Evolutionary conservation across 2,329 filamentous ascomycete genomes (phyloP).

Genomic region (Rhytidhysteron rufulum): DNA sequence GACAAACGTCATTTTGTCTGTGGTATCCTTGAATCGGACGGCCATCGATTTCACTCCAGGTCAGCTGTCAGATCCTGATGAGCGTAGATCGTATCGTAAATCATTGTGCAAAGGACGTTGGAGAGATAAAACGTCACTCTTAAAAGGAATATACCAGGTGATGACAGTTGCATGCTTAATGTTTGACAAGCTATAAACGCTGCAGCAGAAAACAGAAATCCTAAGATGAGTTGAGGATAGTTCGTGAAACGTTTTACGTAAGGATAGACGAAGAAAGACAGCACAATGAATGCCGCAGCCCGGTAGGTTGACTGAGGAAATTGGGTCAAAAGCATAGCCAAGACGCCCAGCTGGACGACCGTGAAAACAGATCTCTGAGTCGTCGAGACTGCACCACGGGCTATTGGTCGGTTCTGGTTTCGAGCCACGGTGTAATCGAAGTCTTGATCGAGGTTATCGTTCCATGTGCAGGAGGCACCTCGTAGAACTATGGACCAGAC

Average conservation of each 20-base stretch:
- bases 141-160: too few relatives aligned
- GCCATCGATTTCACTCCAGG: conserved; percentile 28
- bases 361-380: conserved; percentile 34
- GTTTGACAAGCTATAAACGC: neutral
- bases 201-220: conserved; percentile 45
- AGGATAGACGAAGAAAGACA: conserved; percentile 47
- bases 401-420: conserved; percentile 12
- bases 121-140: conserved; percentile 4
- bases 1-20: neutral
- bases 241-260: conserved; percentile 52
- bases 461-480: conserved; percentile 46
- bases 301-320: conserved; percentile 38
- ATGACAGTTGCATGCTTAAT: too few relatives aligned
- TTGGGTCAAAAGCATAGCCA: conserved; percentile 41
- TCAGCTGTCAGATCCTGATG: conserved; percentile 36
- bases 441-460: conserved; percentile 54
- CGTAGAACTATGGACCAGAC: conserved; percentile 39
- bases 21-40: neutral
- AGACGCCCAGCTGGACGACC: conserved; percentile 35
- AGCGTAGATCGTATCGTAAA: conserved; percentile 37
- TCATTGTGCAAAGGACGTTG: conserved; percentile 25
- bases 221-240: conserved; percentile 51
- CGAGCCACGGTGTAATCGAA: conserved; percentile 37
- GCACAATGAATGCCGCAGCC: conserved; percentile 41
- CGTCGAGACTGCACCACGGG: conserved; percentile 48